Base-by-base conservation (phyloP, 2,329 filamentous ascomycete species). In the Aaosphaeria arxii region DNA sequence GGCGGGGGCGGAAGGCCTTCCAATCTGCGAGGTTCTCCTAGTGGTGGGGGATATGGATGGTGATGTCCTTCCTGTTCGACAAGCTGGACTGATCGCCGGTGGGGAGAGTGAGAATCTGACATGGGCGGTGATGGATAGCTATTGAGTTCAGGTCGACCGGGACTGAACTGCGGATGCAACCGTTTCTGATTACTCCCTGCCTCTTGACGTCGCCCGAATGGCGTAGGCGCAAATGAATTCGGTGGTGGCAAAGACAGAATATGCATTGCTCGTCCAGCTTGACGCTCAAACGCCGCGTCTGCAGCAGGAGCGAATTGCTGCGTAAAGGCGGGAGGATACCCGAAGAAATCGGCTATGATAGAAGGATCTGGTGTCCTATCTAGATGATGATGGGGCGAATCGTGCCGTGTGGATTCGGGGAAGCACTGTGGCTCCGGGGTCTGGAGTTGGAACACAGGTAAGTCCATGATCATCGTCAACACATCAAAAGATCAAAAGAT, bases 71-170 rank as follows among this genome's bases (percentile, higher is more conserved):
- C 59, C 31, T 61, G 51, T 59, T 69, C 63, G 54, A 62, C 57
- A 54, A 63, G 55, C 46, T 64, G 67, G 56, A 65, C 63, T 61
- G 59, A 55, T 52, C 66, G 67, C 54, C 63, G 63, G 50, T 62
- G 56, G 55, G 74, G 72, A 51, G 74, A 76, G 48, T 73, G 72
- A 58, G 74, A 70, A 66, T 72, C 73, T 69, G 75, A 77, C 75
- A 78, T 78, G 65, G 75, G 75, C 64, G 75, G 74, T 58, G 74
- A 77, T 50, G 73, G 74, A 63, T 77, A 77, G 57, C 62, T 61
- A 53, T 64, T 57, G 46, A 62, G 62, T 55, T 65, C 63, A 65
- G 65, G 51, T 60, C 62, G 54, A 48, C 46, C 56, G 50, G 65
- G 64, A 62, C 66, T 66, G 63, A 67, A 64, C 56, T 66, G 62